These are phyloP conservation scores for Hanseniaspora meyeri DNA, from an alignment of 805 yeast genomes.

Conservation along the genomic window DNA sequence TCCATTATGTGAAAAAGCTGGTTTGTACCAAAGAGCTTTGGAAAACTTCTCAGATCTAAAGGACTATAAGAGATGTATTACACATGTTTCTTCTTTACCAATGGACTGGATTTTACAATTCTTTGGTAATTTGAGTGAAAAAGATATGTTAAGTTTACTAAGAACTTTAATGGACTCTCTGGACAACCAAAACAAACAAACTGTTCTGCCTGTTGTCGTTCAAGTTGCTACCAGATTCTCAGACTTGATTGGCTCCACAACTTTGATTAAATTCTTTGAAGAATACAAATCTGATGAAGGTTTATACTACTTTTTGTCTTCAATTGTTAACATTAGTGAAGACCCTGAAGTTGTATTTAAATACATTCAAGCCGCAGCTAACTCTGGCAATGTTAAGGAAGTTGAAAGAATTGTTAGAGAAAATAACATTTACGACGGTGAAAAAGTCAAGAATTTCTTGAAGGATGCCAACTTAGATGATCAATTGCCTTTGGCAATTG, in stretches of 20 bases:
- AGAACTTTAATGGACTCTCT: slow-evolving; percentile 72
- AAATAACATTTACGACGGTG: slow-evolving; percentile 89
- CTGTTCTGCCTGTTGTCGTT: slow-evolving; percentile 64
- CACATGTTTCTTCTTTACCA: slow-evolving; percentile 73
- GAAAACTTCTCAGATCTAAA: slow-evolving; percentile 90
- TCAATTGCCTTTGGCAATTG: slow-evolving; percentile 91
- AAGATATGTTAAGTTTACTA: slow-evolving; percentile 78
- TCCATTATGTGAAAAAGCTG: slow-evolving; percentile 87
- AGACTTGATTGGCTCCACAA: slow-evolving; percentile 77
- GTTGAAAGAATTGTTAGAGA: slow-evolving; percentile 92
- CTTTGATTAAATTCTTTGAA: slow-evolving; percentile 81
- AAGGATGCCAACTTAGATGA: slow-evolving; percentile 89
- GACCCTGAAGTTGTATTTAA: slow-evolving; percentile 93
- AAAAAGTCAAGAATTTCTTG: slow-evolving; percentile 91
- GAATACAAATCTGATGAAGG: slow-evolving; percentile 89
- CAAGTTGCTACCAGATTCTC: slow-evolving; percentile 96
- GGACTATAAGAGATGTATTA: slow-evolving; percentile 90
- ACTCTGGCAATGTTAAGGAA: slow-evolving; percentile 79
- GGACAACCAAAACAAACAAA: slow-evolving; percentile 51
- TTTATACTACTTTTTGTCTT: slow-evolving; percentile 80
- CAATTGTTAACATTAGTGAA: slow-evolving; percentile 84
- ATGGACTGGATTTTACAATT: slow-evolving; percentile 86
- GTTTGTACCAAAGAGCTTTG: slow-evolving; percentile 85
- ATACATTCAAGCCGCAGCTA: slow-evolving; percentile 89
- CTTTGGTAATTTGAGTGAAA: slow-evolving; percentile 89